A percentile compares a stretch with the other conserved stretches of the same genome.
These are phyloP conservation scores for Fraxinus sp. DNA, from an alignment of 305 asterid genomes.

Conservation along the genomic window DNA sequence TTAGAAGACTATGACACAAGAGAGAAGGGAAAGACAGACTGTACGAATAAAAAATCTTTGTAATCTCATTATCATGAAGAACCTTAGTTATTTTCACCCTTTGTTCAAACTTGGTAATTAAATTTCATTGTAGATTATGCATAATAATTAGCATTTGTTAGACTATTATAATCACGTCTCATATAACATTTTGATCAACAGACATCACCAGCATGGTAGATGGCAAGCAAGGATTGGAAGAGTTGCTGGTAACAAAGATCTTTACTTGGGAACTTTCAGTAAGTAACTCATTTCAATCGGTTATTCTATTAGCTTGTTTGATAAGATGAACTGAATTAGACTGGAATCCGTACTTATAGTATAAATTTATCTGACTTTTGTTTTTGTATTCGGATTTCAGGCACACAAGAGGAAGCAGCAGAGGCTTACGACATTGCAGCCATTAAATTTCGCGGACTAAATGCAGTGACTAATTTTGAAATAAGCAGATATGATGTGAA, in stretches of 20 bases:
- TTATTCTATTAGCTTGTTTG: not conserved
- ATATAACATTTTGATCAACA: slow-evolving; percentile 20
- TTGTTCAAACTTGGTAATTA: not conserved
- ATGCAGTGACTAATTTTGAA: slow-evolving; percentile 77
- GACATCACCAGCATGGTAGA: slow-evolving; percentile 88
- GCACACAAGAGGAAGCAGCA: slow-evolving; percentile 95
- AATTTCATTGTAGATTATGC: not conserved
- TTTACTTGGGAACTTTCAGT: slow-evolving; percentile 86
- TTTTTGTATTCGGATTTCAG: slow-evolving; percentile 18
- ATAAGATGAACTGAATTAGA: not conserved
- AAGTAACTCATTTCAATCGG: slow-evolving; percentile 17
- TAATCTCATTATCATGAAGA: not conserved
- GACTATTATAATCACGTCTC: not conserved
- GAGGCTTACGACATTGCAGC: slow-evolving; percentile 94
- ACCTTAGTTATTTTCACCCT: not conserved
- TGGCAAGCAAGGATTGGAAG: slow-evolving; percentile 94
- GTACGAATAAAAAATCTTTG: not conserved
- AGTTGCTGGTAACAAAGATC: slow-evolving; percentile 88
- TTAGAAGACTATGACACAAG: not conserved
- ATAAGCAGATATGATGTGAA: slow-evolving; percentile 75
- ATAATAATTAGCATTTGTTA: not conserved
- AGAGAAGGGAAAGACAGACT: not conserved
- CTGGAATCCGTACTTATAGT: not conserved
- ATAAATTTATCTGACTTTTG: not conserved
- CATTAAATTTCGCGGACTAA: slow-evolving; percentile 73